Conservation (phyloP, 305 asterid species). For the Plantago lanceolata region DNA sequence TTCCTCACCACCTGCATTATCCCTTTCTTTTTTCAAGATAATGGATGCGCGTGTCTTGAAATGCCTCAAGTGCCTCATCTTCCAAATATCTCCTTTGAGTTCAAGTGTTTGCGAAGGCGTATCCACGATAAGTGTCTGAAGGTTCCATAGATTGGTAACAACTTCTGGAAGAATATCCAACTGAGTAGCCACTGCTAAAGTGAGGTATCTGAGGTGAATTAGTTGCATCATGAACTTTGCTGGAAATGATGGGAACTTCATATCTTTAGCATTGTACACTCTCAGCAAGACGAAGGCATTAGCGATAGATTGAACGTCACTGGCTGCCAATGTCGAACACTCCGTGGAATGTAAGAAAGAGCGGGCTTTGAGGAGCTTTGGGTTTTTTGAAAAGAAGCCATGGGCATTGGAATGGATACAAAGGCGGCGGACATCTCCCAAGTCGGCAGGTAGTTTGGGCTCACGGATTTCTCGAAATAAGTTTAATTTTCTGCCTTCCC, state of each 20-base stretch:
- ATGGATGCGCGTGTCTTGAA: neutral
- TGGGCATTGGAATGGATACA: neutral
- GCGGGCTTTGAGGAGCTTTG: neutral
- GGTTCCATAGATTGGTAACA: neutral
- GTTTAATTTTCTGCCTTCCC: neutral
- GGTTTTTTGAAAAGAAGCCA: neutral
- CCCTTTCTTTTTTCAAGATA: neutral
- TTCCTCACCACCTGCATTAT: neutral
- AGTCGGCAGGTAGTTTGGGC: neutral
- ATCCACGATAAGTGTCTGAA: neutral
- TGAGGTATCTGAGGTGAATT: neutral
- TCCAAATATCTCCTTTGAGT: neutral
- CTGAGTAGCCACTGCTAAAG: neutral
- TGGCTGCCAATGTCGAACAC: neutral
- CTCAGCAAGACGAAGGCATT: neutral
- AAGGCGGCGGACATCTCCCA: neutral
- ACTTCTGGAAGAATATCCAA: neutral
- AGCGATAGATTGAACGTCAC: neutral
- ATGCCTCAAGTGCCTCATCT: neutral
- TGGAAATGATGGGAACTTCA: neutral
- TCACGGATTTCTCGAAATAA: neutral
- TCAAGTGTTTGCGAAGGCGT: neutral
- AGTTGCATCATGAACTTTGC: neutral
- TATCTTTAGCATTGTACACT: neutral
- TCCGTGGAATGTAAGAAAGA: neutral